Evolutionary conservation across 371 early-diverging fungal genomes (phyloP).

Genomic region (Paraphysoderma sedebokerense): DNA sequence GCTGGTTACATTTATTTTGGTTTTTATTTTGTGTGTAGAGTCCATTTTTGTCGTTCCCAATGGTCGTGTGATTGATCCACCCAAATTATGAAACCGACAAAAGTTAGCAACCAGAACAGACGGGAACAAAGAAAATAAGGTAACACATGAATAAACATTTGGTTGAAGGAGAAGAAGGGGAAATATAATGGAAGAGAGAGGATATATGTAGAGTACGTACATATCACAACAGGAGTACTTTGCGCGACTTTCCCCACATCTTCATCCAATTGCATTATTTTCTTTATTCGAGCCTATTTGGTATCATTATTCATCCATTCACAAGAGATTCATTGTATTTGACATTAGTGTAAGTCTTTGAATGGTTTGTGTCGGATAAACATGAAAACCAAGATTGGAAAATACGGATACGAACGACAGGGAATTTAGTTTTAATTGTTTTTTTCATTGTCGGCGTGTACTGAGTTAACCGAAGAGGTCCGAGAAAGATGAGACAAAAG

Average conservation of each 20-base stretch:
- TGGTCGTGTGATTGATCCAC: too few species aligned
- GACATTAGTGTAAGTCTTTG: neutral
- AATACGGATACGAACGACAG: conserved; percentile 37
- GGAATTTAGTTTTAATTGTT: conserved; percentile 80
- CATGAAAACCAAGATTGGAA: neutral
- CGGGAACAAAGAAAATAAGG: conserved; percentile 2
- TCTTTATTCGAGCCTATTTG: conserved; percentile 91
- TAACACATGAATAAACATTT: neutral
- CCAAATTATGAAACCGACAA: too few species aligned
- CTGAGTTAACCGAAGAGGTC: too few species aligned
- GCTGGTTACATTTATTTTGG: too few species aligned
- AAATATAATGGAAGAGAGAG: neutral
- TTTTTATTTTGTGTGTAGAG: too few species aligned
- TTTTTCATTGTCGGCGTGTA: conserved; percentile 58
- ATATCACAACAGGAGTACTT: conserved; percentile 93
- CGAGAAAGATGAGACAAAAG: too few species aligned
- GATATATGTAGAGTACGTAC: conserved; percentile 48
- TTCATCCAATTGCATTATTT: conserved; percentile 99
- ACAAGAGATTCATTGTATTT: neutral
- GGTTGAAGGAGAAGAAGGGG: neutral
- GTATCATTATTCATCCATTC: neutral
- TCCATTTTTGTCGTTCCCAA: too few species aligned
- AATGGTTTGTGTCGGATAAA: neutral
- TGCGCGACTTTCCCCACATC: conserved; percentile 99
- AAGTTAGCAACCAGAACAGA: neutral